These are phyloP conservation scores for Myxozyma neglecta DNA, from an alignment of 805 yeast species.

Conservation along the genomic window DNA sequence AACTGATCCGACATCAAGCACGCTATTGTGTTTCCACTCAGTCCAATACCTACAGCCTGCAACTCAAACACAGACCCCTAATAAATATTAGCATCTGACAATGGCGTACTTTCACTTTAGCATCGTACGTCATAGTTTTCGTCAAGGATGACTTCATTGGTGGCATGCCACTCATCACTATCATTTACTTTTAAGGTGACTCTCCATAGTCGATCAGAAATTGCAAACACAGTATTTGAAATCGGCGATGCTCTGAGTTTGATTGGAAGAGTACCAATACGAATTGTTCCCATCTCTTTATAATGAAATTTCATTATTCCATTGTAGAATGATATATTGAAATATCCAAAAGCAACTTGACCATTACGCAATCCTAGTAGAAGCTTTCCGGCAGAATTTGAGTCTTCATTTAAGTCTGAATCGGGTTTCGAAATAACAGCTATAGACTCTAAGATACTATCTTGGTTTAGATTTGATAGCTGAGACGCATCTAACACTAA, in stretches of 20 bases:
- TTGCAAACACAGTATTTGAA: conserved; percentile 6
- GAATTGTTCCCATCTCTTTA: not conserved
- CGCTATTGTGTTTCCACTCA: not conserved
- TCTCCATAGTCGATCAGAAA: conserved; percentile 20
- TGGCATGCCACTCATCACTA: conserved; percentile 3
- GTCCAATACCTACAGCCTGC: not conserved
- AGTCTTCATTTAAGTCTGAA: not conserved
- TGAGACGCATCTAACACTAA: no score
- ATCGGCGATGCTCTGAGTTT: conserved; percentile 4
- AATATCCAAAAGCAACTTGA: not conserved
- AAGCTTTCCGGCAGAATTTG: not conserved
- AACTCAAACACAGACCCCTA: not conserved
- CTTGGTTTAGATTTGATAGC: not conserved
- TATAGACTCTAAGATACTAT: not conserved
- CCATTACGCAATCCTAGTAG: conserved; percentile 25
- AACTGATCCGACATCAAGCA: conserved; percentile 7
- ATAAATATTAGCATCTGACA: not conserved
- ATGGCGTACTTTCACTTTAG: not conserved
- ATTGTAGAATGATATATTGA: not conserved
- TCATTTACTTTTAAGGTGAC: not conserved
- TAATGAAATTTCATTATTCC: not conserved
- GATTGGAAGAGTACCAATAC: conserved; percentile 19
- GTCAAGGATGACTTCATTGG: conserved; percentile 16
- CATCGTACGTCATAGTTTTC: conserved; percentile 2
- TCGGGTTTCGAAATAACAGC: not conserved